phyloP scores from a whole-genome alignment of 2,329 filamentous ascomycete species.

The Cryphonectria radicalis region DNA sequence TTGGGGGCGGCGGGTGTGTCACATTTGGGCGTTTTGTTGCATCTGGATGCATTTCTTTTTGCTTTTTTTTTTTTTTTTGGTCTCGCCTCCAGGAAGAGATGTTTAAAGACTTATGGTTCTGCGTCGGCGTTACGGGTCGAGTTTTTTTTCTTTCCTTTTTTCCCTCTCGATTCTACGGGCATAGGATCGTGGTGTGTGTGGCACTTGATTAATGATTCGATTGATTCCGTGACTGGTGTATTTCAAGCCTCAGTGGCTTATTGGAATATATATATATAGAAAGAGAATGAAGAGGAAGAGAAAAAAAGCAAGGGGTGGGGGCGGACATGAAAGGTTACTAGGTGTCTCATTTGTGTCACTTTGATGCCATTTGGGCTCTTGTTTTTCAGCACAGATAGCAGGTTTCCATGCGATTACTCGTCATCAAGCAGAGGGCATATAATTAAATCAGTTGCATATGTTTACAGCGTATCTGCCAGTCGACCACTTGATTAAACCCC shows the following conservation, averaged over 20 bases:
- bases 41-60: neutral
- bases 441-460: too few species aligned
- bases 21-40: neutral
- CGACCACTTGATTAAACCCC: too few species aligned
- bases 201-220: neutral
- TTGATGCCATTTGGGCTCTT: neutral
- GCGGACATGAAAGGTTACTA: neutral
- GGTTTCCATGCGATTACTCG: neutral
- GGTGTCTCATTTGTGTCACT: neutral
- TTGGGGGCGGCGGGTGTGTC: neutral
- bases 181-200: neutral
- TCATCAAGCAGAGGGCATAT: neutral
- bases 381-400: neutral
- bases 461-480: too few species aligned
- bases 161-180: neutral
- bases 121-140: slow-evolving; percentile 8
- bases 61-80: neutral
- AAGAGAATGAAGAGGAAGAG: neutral
- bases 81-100: neutral
- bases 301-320: too few species aligned
- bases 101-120: neutral
- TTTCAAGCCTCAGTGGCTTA: neutral
- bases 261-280: neutral
- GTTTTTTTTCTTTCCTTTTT: neutral
- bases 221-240: neutral